Percentiles rank a stretch among this genome's conserved stretches.
These are phyloP conservation scores for Crithidia thermophila DNA, from an alignment of 208 protist species.

Conservation along the genomic window DNA sequence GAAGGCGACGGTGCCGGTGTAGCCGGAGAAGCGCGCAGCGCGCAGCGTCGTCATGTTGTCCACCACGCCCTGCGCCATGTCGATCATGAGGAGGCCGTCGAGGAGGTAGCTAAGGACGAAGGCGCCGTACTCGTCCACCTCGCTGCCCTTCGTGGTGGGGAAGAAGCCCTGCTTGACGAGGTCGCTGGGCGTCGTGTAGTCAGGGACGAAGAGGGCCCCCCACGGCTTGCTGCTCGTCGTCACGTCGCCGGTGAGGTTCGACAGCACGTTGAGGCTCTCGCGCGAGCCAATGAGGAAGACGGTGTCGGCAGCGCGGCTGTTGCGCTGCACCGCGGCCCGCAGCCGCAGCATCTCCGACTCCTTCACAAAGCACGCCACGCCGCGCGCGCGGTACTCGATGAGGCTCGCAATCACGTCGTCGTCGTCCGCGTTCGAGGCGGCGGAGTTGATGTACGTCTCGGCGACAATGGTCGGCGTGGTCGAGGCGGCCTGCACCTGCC, in stretches of 20 bases:
- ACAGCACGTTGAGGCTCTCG: conserved; percentile 65
- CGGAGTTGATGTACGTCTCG: conserved; percentile 60
- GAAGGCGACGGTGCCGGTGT: conserved; percentile 77
- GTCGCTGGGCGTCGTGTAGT: conserved; percentile 48
- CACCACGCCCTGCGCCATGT: conserved; percentile 33
- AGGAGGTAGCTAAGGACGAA: conserved; percentile 81
- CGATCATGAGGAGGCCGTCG: conserved; percentile 70
- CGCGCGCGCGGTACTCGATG: conserved; percentile 44
- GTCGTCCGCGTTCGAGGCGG: conserved; percentile 49
- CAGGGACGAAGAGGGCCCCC: conserved; percentile 74
- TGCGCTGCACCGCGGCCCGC: conserved; percentile 45
- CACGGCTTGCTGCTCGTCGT: conserved; percentile 38
- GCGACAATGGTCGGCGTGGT: conserved; percentile 70
- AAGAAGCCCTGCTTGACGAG: conserved; percentile 57
- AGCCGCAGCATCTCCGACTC: conserved; percentile 60
- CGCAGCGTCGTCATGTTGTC: conserved; percentile 46
- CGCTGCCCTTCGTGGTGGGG: neutral
- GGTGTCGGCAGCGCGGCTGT: conserved; percentile 21
- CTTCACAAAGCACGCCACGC: conserved; percentile 68
- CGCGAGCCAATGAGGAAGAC: conserved; percentile 74
- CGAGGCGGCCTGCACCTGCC: conserved; percentile 46
- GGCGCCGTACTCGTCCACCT: conserved; percentile 77
- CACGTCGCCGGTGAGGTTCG: conserved; percentile 34
- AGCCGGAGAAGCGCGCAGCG: conserved; percentile 57
- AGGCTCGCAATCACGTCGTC: conserved; percentile 55